Evolutionary conservation across 2,329 filamentous ascomycete species (phyloP).

Genomic region (Diplodia scrobiculata): DNA sequence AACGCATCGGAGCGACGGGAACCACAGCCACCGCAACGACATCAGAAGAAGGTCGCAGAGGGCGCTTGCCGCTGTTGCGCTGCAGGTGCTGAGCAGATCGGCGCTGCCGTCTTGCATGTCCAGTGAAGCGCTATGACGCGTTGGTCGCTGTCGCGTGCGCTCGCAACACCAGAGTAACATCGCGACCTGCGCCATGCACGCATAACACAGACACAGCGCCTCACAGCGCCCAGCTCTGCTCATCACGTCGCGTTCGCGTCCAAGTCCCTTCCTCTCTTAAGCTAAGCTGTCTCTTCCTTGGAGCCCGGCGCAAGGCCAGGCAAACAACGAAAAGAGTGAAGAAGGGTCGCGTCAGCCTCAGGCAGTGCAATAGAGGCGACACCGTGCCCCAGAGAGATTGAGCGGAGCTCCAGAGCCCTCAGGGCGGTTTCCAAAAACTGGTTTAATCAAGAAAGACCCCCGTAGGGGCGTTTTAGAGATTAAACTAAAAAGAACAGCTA

Average conservation of each 20-base stretch:
- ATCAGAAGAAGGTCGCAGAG: too few species aligned
- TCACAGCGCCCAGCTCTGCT: not conserved
- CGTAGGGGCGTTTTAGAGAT: not conserved
- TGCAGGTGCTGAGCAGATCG: too few species aligned
- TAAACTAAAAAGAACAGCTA: slow-evolving; percentile 2
- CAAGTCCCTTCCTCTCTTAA: not conserved
- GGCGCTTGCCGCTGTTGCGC: too few species aligned
- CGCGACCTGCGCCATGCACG: not conserved
- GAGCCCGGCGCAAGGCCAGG: not conserved
- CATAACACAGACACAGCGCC: not conserved
- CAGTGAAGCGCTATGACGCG: not conserved
- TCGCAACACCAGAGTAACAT: not conserved
- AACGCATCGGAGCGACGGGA: too few species aligned
- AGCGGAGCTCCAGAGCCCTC: slow-evolving; percentile 5
- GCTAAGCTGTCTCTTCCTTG: not conserved
- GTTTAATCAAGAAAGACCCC: not conserved
- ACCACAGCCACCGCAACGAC: too few species aligned
- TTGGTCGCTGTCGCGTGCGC: not conserved
- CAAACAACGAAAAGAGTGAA: not conserved
- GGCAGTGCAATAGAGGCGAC: slow-evolving; percentile 13
- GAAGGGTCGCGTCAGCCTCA: not conserved
- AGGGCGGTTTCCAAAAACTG: not conserved
- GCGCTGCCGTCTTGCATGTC: not conserved
- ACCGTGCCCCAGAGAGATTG: not conserved
- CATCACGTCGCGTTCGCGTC: not conserved